Percentiles rank a stretch among this genome's conserved stretches.
Conservation (phyloP, 176 grass and related monocot genomes). For the Eragrostis nindensis region DNA sequence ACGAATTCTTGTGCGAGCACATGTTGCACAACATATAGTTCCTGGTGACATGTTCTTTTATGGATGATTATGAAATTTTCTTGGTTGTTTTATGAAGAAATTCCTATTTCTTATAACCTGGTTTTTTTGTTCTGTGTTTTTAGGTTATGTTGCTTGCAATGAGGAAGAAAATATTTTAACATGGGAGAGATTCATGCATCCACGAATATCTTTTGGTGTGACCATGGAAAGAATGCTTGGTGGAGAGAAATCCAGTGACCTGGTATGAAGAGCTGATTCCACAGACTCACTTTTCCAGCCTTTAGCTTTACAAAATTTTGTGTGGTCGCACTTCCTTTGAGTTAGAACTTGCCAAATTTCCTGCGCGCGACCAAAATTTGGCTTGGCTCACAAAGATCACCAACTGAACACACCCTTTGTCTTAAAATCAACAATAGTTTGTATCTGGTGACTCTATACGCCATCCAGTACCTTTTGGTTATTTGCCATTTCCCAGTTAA, state of each 20-base stretch:
- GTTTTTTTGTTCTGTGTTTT: not conserved
- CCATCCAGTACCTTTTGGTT: slow-evolving; percentile 12
- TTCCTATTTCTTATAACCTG: not conserved
- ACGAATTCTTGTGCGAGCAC: slow-evolving; percentile 87
- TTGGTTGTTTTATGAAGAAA: not conserved
- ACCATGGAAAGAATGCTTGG: slow-evolving; percentile 76
- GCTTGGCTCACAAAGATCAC: too few relatives aligned
- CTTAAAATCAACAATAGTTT: not conserved
- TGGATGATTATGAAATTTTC: slow-evolving; percentile 26
- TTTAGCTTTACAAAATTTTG: slow-evolving; percentile 9
- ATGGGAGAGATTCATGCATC: slow-evolving; percentile 87
- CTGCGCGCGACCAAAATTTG: too few relatives aligned
- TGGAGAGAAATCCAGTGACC: slow-evolving; percentile 49
- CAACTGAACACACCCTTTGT: too few relatives aligned
- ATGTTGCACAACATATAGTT: slow-evolving; percentile 71
- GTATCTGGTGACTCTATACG: not conserved
- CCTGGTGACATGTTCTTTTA: slow-evolving; percentile 67
- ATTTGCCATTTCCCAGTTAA: not conserved
- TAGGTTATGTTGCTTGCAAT: slow-evolving; percentile 83
- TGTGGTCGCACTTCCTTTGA: slow-evolving; percentile 7
- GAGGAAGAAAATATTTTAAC: slow-evolving; percentile 84
- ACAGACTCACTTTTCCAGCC: not conserved
- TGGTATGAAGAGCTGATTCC: slow-evolving; percentile 47
- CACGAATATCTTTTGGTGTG: slow-evolving; percentile 76
- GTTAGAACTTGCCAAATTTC: not conserved